Evolutionary conservation across 768 basidiomycete species (phyloP).

Genomic region (Boletus reticulatus): DNA sequence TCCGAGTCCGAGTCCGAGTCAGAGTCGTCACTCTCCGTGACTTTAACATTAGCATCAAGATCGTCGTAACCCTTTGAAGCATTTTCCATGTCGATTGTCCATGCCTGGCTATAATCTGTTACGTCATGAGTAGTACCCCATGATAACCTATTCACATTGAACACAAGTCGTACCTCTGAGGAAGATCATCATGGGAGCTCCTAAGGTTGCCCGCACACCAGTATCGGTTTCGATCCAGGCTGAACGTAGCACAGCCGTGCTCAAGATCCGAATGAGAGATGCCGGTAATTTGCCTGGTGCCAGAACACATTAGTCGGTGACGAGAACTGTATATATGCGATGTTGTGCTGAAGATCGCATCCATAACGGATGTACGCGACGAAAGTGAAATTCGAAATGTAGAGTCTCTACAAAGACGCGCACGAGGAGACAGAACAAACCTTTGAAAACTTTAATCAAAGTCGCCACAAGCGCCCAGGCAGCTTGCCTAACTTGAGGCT

Average conservation of each 20-base stretch:
- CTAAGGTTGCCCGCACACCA: slow-evolving; percentile 65
- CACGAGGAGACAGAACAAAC: slow-evolving; percentile 26
- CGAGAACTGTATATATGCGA: not conserved
- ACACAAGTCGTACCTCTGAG: slow-evolving; percentile 52
- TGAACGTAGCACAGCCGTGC: slow-evolving; percentile 61
- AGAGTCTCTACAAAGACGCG: not conserved
- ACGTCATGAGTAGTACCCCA: not conserved
- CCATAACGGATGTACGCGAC: not conserved
- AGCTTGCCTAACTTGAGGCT: slow-evolving; percentile 71
- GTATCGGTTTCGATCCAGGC: slow-evolving; percentile 70
- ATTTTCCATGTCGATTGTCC: slow-evolving; percentile 41
- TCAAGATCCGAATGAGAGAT: slow-evolving; percentile 45
- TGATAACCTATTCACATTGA: not conserved
- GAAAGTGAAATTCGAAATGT: not conserved
- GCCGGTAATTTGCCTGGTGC: slow-evolving; percentile 23
- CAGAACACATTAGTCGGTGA: slow-evolving; percentile 11
- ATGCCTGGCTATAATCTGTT: slow-evolving; percentile 62
- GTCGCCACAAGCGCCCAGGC: slow-evolving; percentile 59
- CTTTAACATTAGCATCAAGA: slow-evolving; percentile 28
- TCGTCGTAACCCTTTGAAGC: slow-evolving; percentile 10
- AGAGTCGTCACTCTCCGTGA: slow-evolving; percentile 32
- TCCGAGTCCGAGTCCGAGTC: slow-evolving; percentile 31
- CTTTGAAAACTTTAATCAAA: slow-evolving; percentile 45
- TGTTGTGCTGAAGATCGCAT: not conserved
- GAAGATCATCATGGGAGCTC: slow-evolving; percentile 68